phyloP scores from a whole-genome alignment of 1,284 basidiomycete species.

The Cerioporus squamosus region DNA sequence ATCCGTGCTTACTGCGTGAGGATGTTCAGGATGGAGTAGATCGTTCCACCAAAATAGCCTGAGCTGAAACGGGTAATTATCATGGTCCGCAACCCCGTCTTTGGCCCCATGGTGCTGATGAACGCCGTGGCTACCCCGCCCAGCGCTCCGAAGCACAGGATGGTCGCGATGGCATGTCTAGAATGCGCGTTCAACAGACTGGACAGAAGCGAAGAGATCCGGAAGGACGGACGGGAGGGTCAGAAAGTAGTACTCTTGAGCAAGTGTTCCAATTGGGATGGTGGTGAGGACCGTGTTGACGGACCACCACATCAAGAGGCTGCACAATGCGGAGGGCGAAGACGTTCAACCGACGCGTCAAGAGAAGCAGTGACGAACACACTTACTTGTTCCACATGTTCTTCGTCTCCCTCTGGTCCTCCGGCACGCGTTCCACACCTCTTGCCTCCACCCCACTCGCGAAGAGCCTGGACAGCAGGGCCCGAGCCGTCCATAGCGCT shows the following conservation, averaged over 20 bases:
- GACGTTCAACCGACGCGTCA: neutral
- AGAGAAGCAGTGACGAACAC: neutral
- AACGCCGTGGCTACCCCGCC: conserved; percentile 49
- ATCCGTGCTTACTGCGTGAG: conserved; percentile 49
- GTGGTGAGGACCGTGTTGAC: conserved; percentile 55
- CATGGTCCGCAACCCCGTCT: conserved; percentile 68
- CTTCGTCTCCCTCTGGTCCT: conserved; percentile 48
- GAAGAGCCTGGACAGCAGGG: conserved; percentile 45
- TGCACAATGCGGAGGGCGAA: conserved; percentile 15
- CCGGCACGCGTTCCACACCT: conserved; percentile 56
- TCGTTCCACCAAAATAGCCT: conserved; percentile 57
- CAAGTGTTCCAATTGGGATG: conserved; percentile 62
- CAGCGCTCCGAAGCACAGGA: conserved; percentile 48
- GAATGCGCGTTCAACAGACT: neutral
- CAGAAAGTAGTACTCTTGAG: conserved; percentile 54
- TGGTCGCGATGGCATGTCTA: conserved; percentile 48
- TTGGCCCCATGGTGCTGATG: conserved; percentile 64
- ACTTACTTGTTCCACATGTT: conserved; percentile 55
- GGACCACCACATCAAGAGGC: conserved; percentile 57
- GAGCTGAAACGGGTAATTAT: conserved; percentile 57
- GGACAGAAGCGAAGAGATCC: neutral
- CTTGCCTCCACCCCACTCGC: conserved; percentile 52
- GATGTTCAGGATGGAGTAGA: conserved; percentile 64
- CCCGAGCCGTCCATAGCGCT: conserved; percentile 42
- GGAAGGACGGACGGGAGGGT: conserved; percentile 44